Base-by-base conservation (phyloP, 345 rosid genomes). In the Citrus maxima region DNA sequence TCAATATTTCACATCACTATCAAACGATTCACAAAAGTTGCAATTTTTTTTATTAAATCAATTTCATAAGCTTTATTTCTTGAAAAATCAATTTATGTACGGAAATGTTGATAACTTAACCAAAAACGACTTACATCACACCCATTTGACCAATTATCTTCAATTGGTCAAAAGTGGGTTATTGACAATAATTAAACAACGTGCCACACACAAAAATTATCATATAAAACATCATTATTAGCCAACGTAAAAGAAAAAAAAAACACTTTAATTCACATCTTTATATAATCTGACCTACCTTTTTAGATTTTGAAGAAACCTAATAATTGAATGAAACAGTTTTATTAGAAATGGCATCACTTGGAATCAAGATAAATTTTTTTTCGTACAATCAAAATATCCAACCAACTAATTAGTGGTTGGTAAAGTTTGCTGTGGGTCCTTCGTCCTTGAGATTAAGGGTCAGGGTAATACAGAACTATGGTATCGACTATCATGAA, bases 321-420 rank as follows among this genome's bases (percentile, higher is more conserved):
- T 59, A 49, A 81, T 67, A 35, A 81, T 72, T 55, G 70, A 60
- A 34, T 25, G 25, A 68, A 62, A 68, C 7, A 60, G 22, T 35
- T 56, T 46, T 25, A 37, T 37, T 38, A 22, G 51, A 4, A 61
- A 6, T 8, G 10, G 74, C 13, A 73, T 67, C 74, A 35, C 61
- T 18, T 65, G 49, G 22, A 40, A 62, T 40, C 77, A 62, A 74
- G 42, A 19, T 1, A 10, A 71, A 65, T 10, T 24, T 24, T 3
- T 56, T 22, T 10, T 38, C 32, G 56, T 71, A 30, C 67, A 56
- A 55, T 56, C 14, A 25, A 54, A 46, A 5, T 46, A 22, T 62
- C 9, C 69, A 1, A 22, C 59, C 22, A 51, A 71, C 25, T 54
- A 13, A 63, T 38, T 13, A 35, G 10, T 27, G 30, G 30, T 4